Base-by-base conservation (phyloP, 2,329 filamentous ascomycete species). In the Verticillium klebahnii region DNA sequence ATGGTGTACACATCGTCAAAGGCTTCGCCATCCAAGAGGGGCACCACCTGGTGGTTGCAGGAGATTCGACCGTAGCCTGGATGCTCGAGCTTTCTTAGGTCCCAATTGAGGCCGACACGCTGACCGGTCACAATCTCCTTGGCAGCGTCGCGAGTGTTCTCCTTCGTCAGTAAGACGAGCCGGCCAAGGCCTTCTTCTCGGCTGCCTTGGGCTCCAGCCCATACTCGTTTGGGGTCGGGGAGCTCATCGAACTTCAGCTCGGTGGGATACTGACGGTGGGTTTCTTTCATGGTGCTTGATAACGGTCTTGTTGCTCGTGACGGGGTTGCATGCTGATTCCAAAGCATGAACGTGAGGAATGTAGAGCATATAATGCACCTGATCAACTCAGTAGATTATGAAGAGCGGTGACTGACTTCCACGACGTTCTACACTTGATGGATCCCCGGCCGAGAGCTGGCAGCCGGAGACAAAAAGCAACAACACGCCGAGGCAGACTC, bases 71-170 rank as follows among this genome's bases (percentile, higher is more conserved):
- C 78, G 65, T 85, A 81, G 63, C 81, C 80, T 1, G 83, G 80
- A 65, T 80, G 78, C 61, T 86, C 82, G 2, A 85, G 72, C 67
- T 86, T 85, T n/a, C 77, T 80, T 62, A 86, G 69, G 25, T 83
- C 80, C 84, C 84, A 86, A 31, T 78, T 78, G 40, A 86, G 74
- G 12, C 79, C 80, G 31, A 85, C 77, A 37, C 82, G 76, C 23
- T 74, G 74, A 11, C 84, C 84, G 0, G 78, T 81, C 45, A 73
- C 75, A 66, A 86, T 85, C 66, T 83, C 79, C 6, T 75, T 73
- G 2, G 84, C 83, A 0, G 81, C 77, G 25, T 75, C 73, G 5
- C 78, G 77, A 2, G 85, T 80, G 1, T 80, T 71, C 2, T 83
- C 75, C 1, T 81, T 78, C 0, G 83, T 86, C 25, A 87, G 75